Evolutionary conservation across 202 grass and related monocot genomes (phyloP).

Genomic region (Brachypodium distachyon): DNA sequence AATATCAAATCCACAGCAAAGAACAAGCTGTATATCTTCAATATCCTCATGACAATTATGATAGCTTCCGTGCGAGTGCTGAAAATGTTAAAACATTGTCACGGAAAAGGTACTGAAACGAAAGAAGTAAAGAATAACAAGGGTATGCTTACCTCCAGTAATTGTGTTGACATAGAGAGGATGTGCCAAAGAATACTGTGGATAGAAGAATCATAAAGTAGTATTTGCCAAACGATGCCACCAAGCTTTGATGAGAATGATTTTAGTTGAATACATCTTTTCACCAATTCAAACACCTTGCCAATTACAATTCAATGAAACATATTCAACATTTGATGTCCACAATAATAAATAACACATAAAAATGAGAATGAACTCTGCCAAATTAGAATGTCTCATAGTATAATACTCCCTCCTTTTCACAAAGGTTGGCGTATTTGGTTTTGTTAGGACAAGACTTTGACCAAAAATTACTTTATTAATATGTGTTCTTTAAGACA

Average conservation of each 20-base stretch:
- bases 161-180: slow-evolving; percentile 42
- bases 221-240: slow-evolving; percentile 59
- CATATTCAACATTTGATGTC: not conserved
- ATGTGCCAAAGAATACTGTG: slow-evolving; percentile 55
- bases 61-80: slow-evolving; percentile 29
- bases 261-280: slow-evolving; percentile 52
- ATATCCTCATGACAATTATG: slow-evolving; percentile 41
- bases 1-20: slow-evolving; percentile 69
- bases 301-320: slow-evolving; percentile 7
- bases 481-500: too few species aligned
- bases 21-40: slow-evolving; percentile 55
- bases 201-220: slow-evolving; percentile 74
- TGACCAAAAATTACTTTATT: too few species aligned
- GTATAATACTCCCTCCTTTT: too few species aligned
- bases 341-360: not conserved
- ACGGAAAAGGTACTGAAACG: slow-evolving; percentile 4
- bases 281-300: slow-evolving; percentile 81
- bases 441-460: too few species aligned
- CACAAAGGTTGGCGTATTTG: too few species aligned
- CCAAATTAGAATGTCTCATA: not conserved
- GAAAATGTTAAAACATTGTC: slow-evolving; percentile 22
- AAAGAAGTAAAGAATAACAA: slow-evolving; percentile 1
- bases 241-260: slow-evolving; percentile 44
- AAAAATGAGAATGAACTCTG: not conserved
- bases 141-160: slow-evolving; percentile 43